These are phyloP conservation scores for Leishmania mexicana DNA, from an alignment of 208 protist species.

Conservation along the genomic window DNA sequence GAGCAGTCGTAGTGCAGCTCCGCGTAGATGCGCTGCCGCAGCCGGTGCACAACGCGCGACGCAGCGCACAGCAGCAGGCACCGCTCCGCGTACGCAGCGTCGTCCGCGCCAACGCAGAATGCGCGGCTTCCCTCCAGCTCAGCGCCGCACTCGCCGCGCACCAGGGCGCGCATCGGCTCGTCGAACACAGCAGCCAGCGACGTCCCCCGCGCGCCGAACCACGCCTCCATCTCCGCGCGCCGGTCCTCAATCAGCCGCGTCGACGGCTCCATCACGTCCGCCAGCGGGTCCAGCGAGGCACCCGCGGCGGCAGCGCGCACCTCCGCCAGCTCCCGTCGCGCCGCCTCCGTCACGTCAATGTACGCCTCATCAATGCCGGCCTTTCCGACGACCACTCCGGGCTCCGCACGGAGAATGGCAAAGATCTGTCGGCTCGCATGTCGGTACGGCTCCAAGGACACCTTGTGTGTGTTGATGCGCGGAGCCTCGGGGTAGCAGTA, in stretches of 20 bases:
- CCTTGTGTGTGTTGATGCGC: conserved; percentile 61
- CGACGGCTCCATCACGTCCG: conserved; percentile 52
- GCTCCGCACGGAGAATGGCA: conserved; percentile 54
- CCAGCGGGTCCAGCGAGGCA: conserved; percentile 30
- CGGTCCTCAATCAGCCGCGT: conserved; percentile 62
- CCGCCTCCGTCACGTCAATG: conserved; percentile 83
- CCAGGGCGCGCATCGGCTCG: conserved; percentile 49
- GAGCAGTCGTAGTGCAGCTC: conserved; percentile 53
- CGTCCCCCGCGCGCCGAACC: conserved; percentile 46
- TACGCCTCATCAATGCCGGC: conserved; percentile 89
- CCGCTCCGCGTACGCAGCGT: conserved; percentile 37
- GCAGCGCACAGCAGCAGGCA: conserved; percentile 68
- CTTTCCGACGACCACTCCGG: conserved; percentile 64
- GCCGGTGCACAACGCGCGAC: conserved; percentile 19
- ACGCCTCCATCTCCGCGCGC: conserved; percentile 53
- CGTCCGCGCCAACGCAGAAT: conserved; percentile 32
- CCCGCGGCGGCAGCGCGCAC: conserved; percentile 18
- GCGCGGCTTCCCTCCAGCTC: conserved; percentile 34
- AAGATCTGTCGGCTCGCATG: conserved; percentile 78
- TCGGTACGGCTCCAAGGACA: conserved; percentile 84
- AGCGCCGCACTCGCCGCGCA: conserved; percentile 26
- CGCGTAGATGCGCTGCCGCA: conserved; percentile 38
- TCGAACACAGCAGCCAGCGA: conserved; percentile 53
- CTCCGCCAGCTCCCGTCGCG: conserved; percentile 41
- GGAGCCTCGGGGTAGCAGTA: conserved; percentile 56